Base-by-base conservation (phyloP, 352 stramenopile genomes). In the Pythium aquatile region DNA sequence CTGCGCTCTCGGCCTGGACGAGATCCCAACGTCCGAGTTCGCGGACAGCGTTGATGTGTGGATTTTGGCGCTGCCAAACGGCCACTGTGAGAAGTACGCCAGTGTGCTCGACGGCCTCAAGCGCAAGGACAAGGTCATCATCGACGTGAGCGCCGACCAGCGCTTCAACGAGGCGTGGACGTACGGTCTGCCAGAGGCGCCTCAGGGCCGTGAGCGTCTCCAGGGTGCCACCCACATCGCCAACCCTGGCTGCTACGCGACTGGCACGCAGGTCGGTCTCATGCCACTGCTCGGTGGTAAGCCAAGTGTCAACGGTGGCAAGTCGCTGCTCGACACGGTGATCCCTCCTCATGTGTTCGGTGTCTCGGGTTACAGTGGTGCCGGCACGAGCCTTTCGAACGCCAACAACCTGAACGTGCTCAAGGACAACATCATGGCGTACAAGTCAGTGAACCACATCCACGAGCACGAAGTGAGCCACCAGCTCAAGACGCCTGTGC, bases 371-470 rank as follows among this genome's bases (percentile, higher is more conserved):
- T 97, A 97, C 76, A 94, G 83, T 30, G 89, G 89, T 51, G 89
- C 89, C 35, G 89, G 89, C 57, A 96, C 87, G 6, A 84, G 74
- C 5, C 78, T 83, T 49, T 96, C 87, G 51, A 81, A 82, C 58
- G 83, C 90, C 47, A 97, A 97, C 75, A 79, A 97, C 72, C 67
- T 78, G 32, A 72, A 80, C 26, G 73, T 94, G 32, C 79, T 97
- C 35, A 33, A 79, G 26, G 85, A 96, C 74, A 97, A 97, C 73
- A 78, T 97, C 55, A 79, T 97, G 65, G 86, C 87, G 26, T 97
- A 97, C 87, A 94, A 94, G 72, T 93, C 85, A 17, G 88, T 97
- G 55, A 81, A 88, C 65, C 89, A 97, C 76, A 96, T 97, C 63
- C 89, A 97, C 69, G 89, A 97, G 69, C 62, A 81, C 58, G 89